phyloP scores from a whole-genome alignment of 257 asterid genomes.

The Solanum chiquidenum region DNA sequence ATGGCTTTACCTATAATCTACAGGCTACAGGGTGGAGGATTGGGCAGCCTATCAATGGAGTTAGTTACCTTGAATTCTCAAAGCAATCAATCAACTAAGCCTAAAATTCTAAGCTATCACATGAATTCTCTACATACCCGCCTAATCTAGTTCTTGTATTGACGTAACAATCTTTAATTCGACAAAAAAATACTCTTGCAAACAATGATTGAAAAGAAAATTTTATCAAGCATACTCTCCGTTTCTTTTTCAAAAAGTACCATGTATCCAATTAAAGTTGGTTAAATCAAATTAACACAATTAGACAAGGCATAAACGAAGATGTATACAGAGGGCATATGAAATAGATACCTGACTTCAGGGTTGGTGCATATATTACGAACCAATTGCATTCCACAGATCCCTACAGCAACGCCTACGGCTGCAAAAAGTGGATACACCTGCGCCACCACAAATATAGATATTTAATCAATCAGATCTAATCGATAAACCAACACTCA shows the following conservation, averaged over 20 bases:
- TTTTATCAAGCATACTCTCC: not conserved
- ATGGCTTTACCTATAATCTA: not conserved
- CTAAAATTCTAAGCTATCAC: not conserved
- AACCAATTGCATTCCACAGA: conserved; percentile 81
- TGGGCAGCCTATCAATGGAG: not conserved
- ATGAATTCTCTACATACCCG: not conserved
- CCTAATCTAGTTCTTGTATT: not conserved
- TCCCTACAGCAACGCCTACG: conserved; percentile 79
- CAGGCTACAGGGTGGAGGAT: not conserved
- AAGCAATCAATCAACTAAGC: not conserved
- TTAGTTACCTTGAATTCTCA: not conserved
- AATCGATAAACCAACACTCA: not conserved
- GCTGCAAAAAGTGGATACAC: conserved; percentile 84
- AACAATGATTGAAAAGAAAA: not conserved
- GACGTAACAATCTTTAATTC: not conserved
- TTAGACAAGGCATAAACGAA: not conserved
- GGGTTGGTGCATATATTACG: conserved; percentile 71
- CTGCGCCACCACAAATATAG: conserved; percentile 17
- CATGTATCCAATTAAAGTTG: not conserved
- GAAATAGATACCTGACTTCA: conserved; percentile 67
- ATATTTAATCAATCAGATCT: conserved; percentile 22
- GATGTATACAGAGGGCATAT: too few relatives aligned
- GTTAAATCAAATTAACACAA: not conserved
- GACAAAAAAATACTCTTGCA: not conserved
- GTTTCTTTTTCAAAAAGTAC: not conserved